Percentiles rank a stretch among this genome's conserved stretches.
These are phyloP conservation scores for Jatropha multifida DNA, from an alignment of 441 rosid species.

Conservation along the genomic window DNA sequence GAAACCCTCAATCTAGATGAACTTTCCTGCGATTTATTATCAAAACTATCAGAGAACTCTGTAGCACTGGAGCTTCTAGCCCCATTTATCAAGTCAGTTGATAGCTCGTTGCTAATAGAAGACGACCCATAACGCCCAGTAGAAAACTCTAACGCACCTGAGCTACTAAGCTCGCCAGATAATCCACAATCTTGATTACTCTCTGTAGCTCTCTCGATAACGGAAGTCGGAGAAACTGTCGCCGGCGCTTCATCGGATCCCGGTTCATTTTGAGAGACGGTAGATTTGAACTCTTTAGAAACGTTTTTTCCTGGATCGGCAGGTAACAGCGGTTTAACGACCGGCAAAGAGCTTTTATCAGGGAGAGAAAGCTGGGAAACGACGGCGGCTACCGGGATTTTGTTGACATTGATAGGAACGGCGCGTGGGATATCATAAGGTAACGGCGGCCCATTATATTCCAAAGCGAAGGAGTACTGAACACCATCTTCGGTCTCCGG, in stretches of 20 bases:
- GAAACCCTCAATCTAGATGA: constrained; percentile 46
- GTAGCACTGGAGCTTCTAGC: constrained; percentile 35
- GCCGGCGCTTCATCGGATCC: constrained; percentile 44
- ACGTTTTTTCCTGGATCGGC: constrained; percentile 39
- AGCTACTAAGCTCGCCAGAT: constrained; percentile 67
- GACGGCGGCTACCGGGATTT: constrained; percentile 83
- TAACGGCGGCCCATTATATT: constrained; percentile 85
- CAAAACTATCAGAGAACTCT: constrained; percentile 62
- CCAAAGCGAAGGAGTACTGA: constrained; percentile 75
- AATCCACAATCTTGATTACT: constrained; percentile 37
- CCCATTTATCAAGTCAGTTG: constrained; percentile 53
- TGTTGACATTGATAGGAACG: constrained; percentile 77
- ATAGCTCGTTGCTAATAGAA: constrained; percentile 25
- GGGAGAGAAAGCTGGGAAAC: constrained; percentile 66
- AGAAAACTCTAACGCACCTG: constrained; percentile 47
- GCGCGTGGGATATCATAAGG: constrained; percentile 83
- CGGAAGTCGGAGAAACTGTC: constrained; percentile 80
- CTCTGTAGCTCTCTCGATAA: constrained; percentile 49
- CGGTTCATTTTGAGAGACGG: constrained; percentile 15
- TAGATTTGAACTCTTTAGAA: constrained; percentile 28
- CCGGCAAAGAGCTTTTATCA: constrained; percentile 64
- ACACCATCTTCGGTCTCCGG: constrained; percentile 42
- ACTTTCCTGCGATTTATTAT: constrained; percentile 48
- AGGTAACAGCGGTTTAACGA: constrained; percentile 68
- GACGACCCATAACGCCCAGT: constrained; percentile 28